Conservation (phyloP, 2,329 filamentous ascomycete species). For the Neurospora sp. region DNA sequence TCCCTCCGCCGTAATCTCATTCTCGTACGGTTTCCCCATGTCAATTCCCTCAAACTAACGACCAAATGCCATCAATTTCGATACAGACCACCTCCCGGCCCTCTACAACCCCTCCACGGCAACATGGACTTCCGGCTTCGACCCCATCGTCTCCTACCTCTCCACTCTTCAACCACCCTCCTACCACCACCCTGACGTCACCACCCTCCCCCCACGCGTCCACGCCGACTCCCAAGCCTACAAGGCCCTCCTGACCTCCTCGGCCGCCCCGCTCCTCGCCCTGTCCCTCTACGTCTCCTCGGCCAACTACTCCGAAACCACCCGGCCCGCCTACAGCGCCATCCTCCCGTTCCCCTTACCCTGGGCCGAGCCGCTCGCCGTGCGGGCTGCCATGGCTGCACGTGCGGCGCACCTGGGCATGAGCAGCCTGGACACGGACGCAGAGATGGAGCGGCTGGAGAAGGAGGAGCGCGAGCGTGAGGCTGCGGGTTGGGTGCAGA, state of each 20-base stretch:
- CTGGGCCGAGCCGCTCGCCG: slow-evolving; percentile 69
- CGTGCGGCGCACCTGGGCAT: slow-evolving; percentile 63
- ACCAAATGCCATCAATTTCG: slow-evolving; percentile 7
- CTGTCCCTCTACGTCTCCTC: slow-evolving; percentile 84
- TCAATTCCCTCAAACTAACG: slow-evolving; percentile 1
- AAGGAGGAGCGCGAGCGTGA: slow-evolving; percentile 23
- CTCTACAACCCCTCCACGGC: slow-evolving; percentile 38
- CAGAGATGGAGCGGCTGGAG: slow-evolving; percentile 16
- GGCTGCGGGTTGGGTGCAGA: slow-evolving; percentile 24
- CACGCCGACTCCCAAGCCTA: slow-evolving; percentile 40
- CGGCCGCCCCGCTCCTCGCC: slow-evolving; percentile 69
- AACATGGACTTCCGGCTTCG: slow-evolving; percentile 50
- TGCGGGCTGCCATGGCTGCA: slow-evolving; percentile 59
- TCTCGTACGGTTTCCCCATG: not conserved
- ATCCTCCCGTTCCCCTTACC: slow-evolving; percentile 80
- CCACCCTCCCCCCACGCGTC: slow-evolving; percentile 27
- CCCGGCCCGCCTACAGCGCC: slow-evolving; percentile 68
- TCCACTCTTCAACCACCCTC: slow-evolving; percentile 16
- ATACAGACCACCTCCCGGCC: slow-evolving; percentile 43
- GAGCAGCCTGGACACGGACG: slow-evolving; percentile 51
- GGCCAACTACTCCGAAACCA: slow-evolving; percentile 71
- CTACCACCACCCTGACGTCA: slow-evolving; percentile 28
- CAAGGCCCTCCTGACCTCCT: slow-evolving; percentile 61
- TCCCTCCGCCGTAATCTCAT: not conserved
- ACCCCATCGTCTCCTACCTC: slow-evolving; percentile 50